Percentiles rank a stretch among this genome's conserved stretches.
phyloP scores from a whole-genome alignment of 257 asterid genomes.

The Vinca minor region DNA sequence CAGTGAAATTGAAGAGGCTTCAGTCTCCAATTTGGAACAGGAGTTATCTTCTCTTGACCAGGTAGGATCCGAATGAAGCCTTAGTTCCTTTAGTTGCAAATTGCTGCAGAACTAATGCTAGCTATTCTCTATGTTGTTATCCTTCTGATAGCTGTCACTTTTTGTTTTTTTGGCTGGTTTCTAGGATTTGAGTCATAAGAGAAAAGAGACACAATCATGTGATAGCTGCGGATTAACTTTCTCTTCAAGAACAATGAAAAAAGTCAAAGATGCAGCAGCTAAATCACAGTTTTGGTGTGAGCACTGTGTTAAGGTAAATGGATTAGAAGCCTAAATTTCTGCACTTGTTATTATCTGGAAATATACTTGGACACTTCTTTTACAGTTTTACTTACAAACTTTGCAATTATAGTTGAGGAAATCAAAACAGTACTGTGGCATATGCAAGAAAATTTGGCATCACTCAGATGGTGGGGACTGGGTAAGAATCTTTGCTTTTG shows the following conservation, averaged over 20 bases:
- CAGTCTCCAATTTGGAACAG: conserved; percentile 67
- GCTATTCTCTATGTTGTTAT: neutral
- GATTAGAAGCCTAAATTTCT: neutral
- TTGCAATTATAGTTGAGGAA: conserved; percentile 44
- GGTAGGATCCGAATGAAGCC: conserved; percentile 40
- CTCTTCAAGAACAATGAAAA: conserved; percentile 64
- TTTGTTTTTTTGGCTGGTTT: neutral
- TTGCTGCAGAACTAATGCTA: neutral
- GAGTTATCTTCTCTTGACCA: conserved; percentile 41
- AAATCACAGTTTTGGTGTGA: conserved; percentile 51
- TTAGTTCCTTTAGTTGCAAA: neutral
- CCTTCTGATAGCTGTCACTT: too few relatives aligned
- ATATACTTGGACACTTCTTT: neutral
- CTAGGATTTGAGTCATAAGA: conserved; percentile 43
- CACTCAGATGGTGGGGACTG: conserved; percentile 94
- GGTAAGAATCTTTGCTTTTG: conserved; percentile 46
- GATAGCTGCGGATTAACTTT: conserved; percentile 62
- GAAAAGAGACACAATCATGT: conserved; percentile 52
- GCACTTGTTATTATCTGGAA: neutral
- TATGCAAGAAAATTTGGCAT: conserved; percentile 87
- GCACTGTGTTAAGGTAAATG: conserved; percentile 69
- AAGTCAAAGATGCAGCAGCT: conserved; percentile 34
- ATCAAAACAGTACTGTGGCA: conserved; percentile 80
- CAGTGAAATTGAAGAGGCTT: conserved; percentile 56
- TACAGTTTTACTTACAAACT: neutral